Base-by-base conservation (phyloP, 495 filamentous ascomycete species). In the Poronia punctata region DNA sequence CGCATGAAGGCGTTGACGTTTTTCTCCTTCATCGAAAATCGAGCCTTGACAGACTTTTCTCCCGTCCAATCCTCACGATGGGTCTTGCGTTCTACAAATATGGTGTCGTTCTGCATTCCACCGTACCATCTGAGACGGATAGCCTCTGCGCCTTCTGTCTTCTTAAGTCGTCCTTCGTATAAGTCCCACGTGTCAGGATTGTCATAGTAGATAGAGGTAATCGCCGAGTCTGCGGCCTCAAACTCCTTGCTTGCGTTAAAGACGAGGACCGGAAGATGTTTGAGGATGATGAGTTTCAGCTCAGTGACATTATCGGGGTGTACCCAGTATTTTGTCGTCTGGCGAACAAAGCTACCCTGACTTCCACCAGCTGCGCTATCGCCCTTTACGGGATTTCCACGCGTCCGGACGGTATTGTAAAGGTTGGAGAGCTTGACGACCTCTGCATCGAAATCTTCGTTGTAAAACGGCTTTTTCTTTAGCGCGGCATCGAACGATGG, bases 261-360 rank as follows among this genome's bases (percentile, higher is more conserved):
- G 2, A 99, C 92, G 6, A 99, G 69, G 1, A 99, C 92, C 5
- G 92, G 92, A 40, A 99, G 73, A 70, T 99, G 92, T 76, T 98
- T 96, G 21, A 98, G 71, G 48, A 99, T 86, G 47, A 99, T 88
- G 56, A 99, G 72, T 62, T 99, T 99, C 42, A 99, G 62, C 61
- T 99, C 92, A 4, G 92, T 97, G 57, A 99, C 92, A 56, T 99
- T 97, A 60, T 99, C 93, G 6, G 85, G 86, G 52, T 99, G 92
- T 35, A 99, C 90, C 92, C 92, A 99, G 71, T 97, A 99, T 57
- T 99, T 99, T 2, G 92, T 99, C 0, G 92, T 99, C 57, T 99
- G 86, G 12, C 92, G 81, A 40, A 99, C 76, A 53, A 99, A 99
- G 64, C 86, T 99, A 52, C 88, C 92, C 65, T 99, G 92, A 40